Percentiles rank a stretch among this genome's conserved stretches.
Conservation (phyloP, 2,329 filamentous ascomycete species). For the Basipetospora chlamydospora region DNA sequence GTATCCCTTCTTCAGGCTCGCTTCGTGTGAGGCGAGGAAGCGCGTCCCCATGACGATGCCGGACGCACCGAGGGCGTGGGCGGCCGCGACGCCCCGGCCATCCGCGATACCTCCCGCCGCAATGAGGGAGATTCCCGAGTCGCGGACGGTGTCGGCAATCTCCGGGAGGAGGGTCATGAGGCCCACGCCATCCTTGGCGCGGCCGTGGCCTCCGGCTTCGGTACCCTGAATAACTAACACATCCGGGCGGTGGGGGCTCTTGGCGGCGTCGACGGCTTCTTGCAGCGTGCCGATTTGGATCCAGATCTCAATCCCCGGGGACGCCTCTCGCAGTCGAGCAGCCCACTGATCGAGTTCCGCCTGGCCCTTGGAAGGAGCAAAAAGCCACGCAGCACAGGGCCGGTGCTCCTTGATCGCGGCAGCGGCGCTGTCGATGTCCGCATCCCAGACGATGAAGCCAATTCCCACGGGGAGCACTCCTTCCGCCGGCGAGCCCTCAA, state of each 20-base stretch:
- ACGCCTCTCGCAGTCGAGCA: slow-evolving; percentile 10
- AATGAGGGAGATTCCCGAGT: slow-evolving; percentile 24
- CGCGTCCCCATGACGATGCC: slow-evolving; percentile 49
- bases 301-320: slow-evolving; percentile 31
- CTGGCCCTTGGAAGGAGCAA: slow-evolving; percentile 24
- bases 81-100: slow-evolving; percentile 36
- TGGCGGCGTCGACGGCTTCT: slow-evolving; percentile 28
- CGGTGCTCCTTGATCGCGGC: slow-evolving; percentile 14
- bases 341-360: slow-evolving; percentile 2
- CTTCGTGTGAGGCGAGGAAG: slow-evolving; percentile 36
- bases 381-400: slow-evolving; percentile 24
- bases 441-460: slow-evolving; percentile 31
- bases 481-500: slow-evolving; percentile 7
- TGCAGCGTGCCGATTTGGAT: slow-evolving; percentile 33
- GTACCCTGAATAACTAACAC: slow-evolving; percentile 36
- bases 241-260: slow-evolving; percentile 23
- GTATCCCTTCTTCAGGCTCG: slow-evolving; percentile 24
- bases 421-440: slow-evolving; percentile 18
- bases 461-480: slow-evolving; percentile 27
- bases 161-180: slow-evolving; percentile 36
- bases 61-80: slow-evolving; percentile 32
- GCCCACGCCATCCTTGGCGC: slow-evolving; percentile 25
- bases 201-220: slow-evolving; percentile 39
- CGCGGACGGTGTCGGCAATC: slow-evolving; percentile 21
- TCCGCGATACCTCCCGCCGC: slow-evolving; percentile 42